Percentiles rank a stretch among this genome's conserved stretches.
These are phyloP conservation scores for Boletus sp. DNA, from an alignment of 768 basidiomycete species.

Conservation along the genomic window DNA sequence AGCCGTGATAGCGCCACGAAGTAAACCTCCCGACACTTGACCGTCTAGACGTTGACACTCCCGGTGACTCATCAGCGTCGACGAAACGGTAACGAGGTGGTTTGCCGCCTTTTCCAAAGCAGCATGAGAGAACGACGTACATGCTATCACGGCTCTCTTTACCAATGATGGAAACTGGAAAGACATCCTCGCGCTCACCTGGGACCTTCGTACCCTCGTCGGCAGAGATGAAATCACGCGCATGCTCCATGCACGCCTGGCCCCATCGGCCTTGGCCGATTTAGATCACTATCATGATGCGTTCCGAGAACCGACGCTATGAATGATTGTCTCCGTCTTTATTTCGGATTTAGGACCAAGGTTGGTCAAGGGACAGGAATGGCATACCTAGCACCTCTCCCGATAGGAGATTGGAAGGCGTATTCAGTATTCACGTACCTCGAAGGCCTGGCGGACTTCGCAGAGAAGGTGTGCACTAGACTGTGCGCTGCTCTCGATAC, in stretches of 20 bases:
- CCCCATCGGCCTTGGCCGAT: conserved; percentile 8
- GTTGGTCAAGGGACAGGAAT: too few species aligned
- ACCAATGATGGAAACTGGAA: conserved; percentile 40
- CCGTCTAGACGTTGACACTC: background rate
- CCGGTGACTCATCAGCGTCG: background rate
- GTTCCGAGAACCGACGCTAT: conserved; percentile 10
- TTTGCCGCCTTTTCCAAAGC: background rate
- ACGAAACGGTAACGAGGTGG: too few species aligned
- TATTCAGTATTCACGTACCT: conserved; percentile 54
- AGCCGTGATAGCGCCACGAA: background rate
- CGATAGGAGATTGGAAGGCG: conserved; percentile 49
- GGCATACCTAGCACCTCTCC: conserved; percentile 47
- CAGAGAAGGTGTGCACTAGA: conserved; percentile 33
- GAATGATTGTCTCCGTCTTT: conserved; percentile 44
- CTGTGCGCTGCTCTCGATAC: background rate
- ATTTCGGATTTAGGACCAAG: conserved; percentile 48
- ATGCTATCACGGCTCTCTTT: conserved; percentile 28
- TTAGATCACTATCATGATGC: conserved; percentile 23
- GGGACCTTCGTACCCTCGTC: conserved; percentile 46
- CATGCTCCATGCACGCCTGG: conserved; percentile 37
- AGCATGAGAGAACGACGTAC: background rate
- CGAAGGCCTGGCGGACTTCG: conserved; percentile 48
- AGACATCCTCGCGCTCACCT: conserved; percentile 47
- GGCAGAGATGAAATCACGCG: conserved; percentile 31
- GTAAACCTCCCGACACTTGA: background rate